Base-by-base conservation (phyloP, 495 filamentous ascomycete species). In the Filosporella fistucella region DNA sequence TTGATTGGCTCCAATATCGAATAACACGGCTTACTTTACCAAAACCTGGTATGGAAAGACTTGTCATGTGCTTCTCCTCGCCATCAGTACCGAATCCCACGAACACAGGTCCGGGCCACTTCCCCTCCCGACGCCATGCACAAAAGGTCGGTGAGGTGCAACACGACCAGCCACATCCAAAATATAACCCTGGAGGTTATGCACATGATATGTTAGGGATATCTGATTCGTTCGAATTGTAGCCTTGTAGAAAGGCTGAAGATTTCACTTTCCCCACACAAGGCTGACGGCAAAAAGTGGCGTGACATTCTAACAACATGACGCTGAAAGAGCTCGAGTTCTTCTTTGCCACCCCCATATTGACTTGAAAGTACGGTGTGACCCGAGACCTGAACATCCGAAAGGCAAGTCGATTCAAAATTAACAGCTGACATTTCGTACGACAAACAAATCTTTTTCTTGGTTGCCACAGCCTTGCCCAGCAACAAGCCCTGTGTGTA, bases 231-330 rank as follows among this genome's bases (percentile, higher is more conserved):
- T 30, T 30, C n/a, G n/a, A n/a, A n/a, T 30, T 8, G 8, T n/a
- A 30, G 28, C 28, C 28, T 42, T 42, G 5, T 12, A 23, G 23
- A 28, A n/a, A 11, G 39, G 21, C 21, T 24, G 20, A 28, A 11
- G 2, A 30, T 30, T 30, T 16, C n/a, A n/a, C n/a, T 36, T 18
- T 14, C 41, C 41, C 41, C 41, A 44, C 34, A 22, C 45, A 21
- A 47, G 45, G 45, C 45, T 40, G 40, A 47, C 23, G 10, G 17
- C 33, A 46, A 14, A 26, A 47, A 38, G 45, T 47, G 45, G 45
- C 45, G 20, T 47, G 45, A 47, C 23, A 23, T 39, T 26, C n/a
- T 46, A 11, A 26, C 3, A 18, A 40, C 22, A 2, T 44, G 11
- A 44, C n/a, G 20, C 16, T 30, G 22, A 8, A 13, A 35, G 3